Evolutionary conservation across 257 asterid species (phyloP).

Genomic region (Asclepias syriaca): DNA sequence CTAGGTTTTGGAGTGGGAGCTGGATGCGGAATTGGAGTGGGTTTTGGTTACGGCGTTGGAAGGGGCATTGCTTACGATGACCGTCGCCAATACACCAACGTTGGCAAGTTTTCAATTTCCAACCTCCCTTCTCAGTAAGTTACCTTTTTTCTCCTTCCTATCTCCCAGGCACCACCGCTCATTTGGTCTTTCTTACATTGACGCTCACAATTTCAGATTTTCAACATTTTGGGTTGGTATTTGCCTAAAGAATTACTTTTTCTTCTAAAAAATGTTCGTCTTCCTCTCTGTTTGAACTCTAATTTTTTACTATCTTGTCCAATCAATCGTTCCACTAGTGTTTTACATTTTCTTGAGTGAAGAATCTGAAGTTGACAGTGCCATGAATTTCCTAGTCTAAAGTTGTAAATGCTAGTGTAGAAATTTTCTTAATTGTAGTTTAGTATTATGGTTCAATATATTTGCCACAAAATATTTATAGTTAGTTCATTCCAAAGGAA

Average conservation of each 20-base stretch:
- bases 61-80: conserved; percentile 70
- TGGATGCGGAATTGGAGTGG: conserved; percentile 85
- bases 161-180: not conserved
- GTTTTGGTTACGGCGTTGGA: conserved; percentile 86
- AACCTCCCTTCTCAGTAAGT: conserved; percentile 47
- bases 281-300: not conserved
- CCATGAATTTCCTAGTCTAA: not conserved
- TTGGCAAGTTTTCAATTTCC: conserved; percentile 33
- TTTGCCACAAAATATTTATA: not conserved
- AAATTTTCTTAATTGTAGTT: not conserved
- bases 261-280: not conserved
- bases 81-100: conserved; percentile 52
- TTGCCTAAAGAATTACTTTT: not conserved
- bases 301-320: not conserved
- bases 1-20: conserved; percentile 81
- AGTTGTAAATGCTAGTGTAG: not conserved
- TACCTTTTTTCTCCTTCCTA: not conserved
- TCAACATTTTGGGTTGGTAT: not conserved
- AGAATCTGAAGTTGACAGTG: not conserved
- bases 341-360: not conserved
- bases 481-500: not conserved
- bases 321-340: not conserved
- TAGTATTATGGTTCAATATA: not conserved
- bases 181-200: not conserved
- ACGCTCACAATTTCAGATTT: not conserved